Conservation (phyloP, 2,329 filamentous ascomycete species). For the Fusarium haematococcum region DNA sequence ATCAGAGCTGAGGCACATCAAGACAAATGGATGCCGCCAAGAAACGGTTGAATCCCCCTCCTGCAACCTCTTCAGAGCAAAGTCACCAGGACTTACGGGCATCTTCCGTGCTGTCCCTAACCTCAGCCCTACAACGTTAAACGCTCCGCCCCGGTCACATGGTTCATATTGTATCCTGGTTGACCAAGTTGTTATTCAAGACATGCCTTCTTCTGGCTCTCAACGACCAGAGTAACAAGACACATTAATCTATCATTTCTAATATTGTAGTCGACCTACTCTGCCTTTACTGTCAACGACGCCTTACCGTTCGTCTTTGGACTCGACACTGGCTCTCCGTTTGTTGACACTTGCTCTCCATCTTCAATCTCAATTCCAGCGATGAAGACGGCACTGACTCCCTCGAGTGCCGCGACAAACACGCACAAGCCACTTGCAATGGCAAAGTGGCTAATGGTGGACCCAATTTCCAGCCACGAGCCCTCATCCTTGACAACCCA, state of each 20-base stretch:
- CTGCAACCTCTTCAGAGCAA: constrained; percentile 22
- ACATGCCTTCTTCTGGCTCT: neutral
- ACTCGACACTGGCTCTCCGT: neutral
- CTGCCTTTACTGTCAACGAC: neutral
- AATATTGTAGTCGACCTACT: constrained; percentile 4
- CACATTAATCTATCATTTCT: neutral
- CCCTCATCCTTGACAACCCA: constrained; percentile 98
- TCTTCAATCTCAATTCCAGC: constrained; percentile 77
- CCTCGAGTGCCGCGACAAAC: constrained; percentile 90
- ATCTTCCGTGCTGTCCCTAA: constrained; percentile 39
- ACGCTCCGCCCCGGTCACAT: constrained; percentile 19
- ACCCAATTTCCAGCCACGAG: constrained; percentile 97
- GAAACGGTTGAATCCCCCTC: constrained; percentile 9
- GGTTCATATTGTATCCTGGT: neutral
- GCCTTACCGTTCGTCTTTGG: constrained; percentile 32
- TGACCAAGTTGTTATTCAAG: neutral
- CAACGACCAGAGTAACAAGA: neutral
- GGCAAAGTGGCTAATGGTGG: constrained; percentile 93
- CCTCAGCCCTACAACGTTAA: constrained; percentile 38
- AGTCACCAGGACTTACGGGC: constrained; percentile 35
- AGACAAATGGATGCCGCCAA: constrained; percentile 28
- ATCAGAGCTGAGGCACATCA: constrained; percentile 20
- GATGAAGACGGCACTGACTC: constrained; percentile 85
- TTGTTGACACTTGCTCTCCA: constrained; percentile 1
- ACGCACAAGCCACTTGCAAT: constrained; percentile 91